These are phyloP conservation scores for Syzygium aromaticum DNA, from an alignment of 345 rosid species.

Conservation along the genomic window DNA sequence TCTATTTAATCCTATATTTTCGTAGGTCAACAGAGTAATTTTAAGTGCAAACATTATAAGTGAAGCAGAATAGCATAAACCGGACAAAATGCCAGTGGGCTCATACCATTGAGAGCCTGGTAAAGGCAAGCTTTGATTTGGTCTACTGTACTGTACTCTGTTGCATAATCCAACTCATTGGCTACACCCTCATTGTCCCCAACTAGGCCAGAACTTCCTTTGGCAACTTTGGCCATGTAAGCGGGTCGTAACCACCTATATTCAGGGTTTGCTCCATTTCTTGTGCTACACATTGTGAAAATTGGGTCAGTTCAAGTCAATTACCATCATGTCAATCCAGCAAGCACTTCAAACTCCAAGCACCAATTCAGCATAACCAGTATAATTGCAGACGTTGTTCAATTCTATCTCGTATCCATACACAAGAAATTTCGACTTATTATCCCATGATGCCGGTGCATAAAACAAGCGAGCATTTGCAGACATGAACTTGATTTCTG, in stretches of 20 bases:
- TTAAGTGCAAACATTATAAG: not conserved
- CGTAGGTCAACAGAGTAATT: not conserved
- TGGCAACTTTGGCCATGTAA: not conserved
- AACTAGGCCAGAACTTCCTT: not conserved
- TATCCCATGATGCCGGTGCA: not conserved
- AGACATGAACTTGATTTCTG: not conserved
- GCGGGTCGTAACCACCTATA: not conserved
- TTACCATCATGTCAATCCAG: not conserved
- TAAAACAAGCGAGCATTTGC: not conserved
- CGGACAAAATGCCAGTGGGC: not conserved
- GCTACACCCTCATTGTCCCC: not conserved
- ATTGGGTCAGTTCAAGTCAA: not conserved
- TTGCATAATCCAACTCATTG: not conserved
- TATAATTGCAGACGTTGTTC: not conserved
- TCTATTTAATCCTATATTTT: constrained; percentile 53
- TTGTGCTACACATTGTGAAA: not conserved
- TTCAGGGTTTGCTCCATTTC: not conserved
- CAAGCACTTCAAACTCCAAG: not conserved
- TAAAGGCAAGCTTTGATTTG: not conserved
- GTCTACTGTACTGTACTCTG: not conserved
- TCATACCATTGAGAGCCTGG: not conserved
- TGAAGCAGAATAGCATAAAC: not conserved
- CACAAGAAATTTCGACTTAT: not conserved
- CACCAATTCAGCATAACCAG: not conserved
- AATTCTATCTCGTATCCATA: not conserved